Percentiles rank a stretch among this genome's conserved stretches.
phyloP scores from a whole-genome alignment of 2,329 filamentous ascomycete species.

The Alternaria consortialis region DNA sequence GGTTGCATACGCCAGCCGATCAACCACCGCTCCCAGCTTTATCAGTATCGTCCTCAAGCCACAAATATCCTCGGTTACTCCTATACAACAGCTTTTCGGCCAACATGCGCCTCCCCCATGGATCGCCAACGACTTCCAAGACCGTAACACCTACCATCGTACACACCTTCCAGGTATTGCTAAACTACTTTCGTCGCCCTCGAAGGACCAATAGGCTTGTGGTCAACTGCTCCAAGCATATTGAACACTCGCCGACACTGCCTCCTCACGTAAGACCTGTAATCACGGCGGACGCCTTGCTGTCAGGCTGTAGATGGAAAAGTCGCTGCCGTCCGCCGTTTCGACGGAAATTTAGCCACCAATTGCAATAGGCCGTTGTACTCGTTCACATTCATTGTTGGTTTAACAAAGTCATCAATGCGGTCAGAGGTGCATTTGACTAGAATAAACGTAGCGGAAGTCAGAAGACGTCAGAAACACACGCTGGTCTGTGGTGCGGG shows the following conservation, averaged over 20 bases:
- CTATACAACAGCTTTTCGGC: not conserved
- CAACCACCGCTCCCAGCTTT: not conserved
- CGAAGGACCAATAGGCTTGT: not conserved
- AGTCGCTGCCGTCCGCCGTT: not conserved
- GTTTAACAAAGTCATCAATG: not conserved
- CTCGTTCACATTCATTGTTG: not conserved
- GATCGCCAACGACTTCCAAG: not conserved
- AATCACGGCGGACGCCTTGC: too few relatives aligned
- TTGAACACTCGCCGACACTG: not conserved
- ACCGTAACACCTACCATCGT: not conserved
- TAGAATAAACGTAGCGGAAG: not conserved
- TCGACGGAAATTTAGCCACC: not conserved
- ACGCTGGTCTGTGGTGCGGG: not conserved
- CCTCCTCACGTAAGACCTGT: not conserved
- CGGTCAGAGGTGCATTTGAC: not conserved
- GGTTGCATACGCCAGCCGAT: not conserved
- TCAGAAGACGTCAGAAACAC: not conserved
- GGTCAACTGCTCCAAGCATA: not conserved
- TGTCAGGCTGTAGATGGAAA: not conserved
- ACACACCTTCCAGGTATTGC: not conserved
- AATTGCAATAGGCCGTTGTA: not conserved
- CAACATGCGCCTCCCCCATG: not conserved
- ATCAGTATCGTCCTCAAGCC: not conserved
- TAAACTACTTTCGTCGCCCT: not conserved
- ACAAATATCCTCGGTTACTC: not conserved